Evolutionary conservation across 2,329 filamentous ascomycete genomes (phyloP).

Genomic region (Xylaria sp.): DNA sequence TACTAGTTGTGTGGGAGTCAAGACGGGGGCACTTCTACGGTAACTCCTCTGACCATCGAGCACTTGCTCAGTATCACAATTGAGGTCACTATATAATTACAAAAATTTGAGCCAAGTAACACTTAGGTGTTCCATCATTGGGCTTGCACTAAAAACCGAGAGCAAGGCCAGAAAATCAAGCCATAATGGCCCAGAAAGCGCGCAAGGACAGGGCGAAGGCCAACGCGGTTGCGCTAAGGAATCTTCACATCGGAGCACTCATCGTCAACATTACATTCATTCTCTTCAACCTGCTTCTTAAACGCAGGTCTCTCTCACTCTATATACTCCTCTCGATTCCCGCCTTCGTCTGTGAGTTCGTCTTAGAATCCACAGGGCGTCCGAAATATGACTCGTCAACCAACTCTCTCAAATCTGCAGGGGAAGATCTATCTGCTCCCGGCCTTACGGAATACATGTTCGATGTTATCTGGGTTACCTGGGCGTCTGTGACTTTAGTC

Average conservation of each 20-base stretch:
- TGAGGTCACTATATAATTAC: not conserved
- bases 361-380: conserved; percentile 85
- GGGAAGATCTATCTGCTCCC: conserved; percentile 87
- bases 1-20: not conserved
- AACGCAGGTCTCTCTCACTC: conserved; percentile 70
- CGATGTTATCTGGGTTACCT: conserved; percentile 95
- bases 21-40: not conserved
- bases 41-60: not conserved
- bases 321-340: conserved; percentile 81
- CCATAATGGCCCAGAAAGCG: conserved; percentile 69
- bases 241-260: conserved; percentile 81
- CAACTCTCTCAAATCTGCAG: conserved; percentile 76
- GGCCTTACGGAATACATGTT: conserved; percentile 99
- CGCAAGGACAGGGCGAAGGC: conserved; percentile 77
- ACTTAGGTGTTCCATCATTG: not conserved
- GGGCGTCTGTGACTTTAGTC: conserved; percentile 78
- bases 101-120: not conserved
- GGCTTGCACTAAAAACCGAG: conserved; percentile 4
- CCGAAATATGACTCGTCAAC: conserved; percentile 75
- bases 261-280: conserved; percentile 80
- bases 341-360: conserved; percentile 81
- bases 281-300: conserved; percentile 74
- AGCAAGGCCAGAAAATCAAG: not conserved
- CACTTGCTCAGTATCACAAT: not conserved
- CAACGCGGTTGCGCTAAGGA: conserved; percentile 81